A percentile compares a stretch with the other conserved stretches of the same genome.
phyloP scores from a whole-genome alignment of 2,329 filamentous ascomycete genomes.

The Parastagonospora nodorum region DNA sequence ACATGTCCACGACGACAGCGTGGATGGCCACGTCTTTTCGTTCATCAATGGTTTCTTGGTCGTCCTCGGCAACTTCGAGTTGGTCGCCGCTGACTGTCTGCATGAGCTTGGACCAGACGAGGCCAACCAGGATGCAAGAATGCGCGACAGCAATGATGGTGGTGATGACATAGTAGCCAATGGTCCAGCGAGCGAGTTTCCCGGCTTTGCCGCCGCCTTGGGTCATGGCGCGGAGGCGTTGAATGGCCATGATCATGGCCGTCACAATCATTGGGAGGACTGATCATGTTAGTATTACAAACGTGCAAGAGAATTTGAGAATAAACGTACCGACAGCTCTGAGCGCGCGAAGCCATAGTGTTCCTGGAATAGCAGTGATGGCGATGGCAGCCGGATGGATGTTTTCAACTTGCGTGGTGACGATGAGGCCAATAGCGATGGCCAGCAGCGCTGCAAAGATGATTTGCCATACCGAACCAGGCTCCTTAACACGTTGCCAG shows the following conservation, averaged over 20 bases:
- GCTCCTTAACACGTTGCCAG: conserved; percentile 48
- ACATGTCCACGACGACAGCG: conserved; percentile 55
- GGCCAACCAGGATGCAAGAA: conserved; percentile 53
- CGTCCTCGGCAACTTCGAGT: conserved; percentile 39
- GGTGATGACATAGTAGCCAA: conserved; percentile 57
- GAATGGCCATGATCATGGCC: conserved; percentile 59
- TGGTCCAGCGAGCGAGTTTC: conserved; percentile 55
- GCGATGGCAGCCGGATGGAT: conserved; percentile 51
- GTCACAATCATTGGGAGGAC: conserved; percentile 59
- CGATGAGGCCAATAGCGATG: conserved; percentile 56
- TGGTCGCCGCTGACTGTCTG: conserved; percentile 40
- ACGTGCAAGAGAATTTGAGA: not conserved
- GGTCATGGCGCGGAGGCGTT: conserved; percentile 55
- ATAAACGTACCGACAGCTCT: conserved; percentile 53
- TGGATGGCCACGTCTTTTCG: conserved; percentile 44
- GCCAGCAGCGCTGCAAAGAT: conserved; percentile 56
- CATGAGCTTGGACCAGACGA: conserved; percentile 58
- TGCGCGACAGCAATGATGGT: conserved; percentile 57
- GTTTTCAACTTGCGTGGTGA: conserved; percentile 50
- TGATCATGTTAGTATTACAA: conserved; percentile 20
- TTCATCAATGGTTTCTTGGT: conserved; percentile 43
- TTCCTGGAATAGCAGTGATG: conserved; percentile 56
- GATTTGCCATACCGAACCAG: conserved; percentile 57
- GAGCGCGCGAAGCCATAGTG: conserved; percentile 57
- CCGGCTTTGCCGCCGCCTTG: conserved; percentile 46